Evolutionary conservation across 139 green algal genomes (phyloP).

Genomic region (Pleodorina starrii): DNA sequence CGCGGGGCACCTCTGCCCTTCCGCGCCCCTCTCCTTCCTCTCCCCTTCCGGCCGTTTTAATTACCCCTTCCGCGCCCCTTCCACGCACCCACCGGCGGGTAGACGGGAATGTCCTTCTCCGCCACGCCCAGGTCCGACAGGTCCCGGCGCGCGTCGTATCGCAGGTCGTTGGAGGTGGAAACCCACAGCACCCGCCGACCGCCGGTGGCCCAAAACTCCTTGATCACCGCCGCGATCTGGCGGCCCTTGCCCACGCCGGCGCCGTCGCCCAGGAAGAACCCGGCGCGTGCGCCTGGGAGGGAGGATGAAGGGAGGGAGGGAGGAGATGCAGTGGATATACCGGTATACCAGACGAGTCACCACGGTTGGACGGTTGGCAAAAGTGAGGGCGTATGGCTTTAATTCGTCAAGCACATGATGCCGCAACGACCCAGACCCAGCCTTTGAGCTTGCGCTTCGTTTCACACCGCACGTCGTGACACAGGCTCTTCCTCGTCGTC

Average conservation of each 20-base stretch:
- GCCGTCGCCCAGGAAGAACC: conserved; percentile 92
- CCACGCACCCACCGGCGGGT: conserved; percentile 62
- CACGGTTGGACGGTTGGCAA: too few species aligned
- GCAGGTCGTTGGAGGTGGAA: conserved; percentile 79
- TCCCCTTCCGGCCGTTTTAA: neutral
- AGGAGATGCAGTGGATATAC: neutral
- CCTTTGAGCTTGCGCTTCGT: too few species aligned
- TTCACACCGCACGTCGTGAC: too few species aligned
- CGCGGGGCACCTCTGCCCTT: too few species aligned
- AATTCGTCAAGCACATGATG: too few species aligned
- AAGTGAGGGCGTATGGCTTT: too few species aligned
- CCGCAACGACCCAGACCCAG: too few species aligned
- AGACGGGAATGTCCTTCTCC: conserved; percentile 71
- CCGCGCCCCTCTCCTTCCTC: neutral
- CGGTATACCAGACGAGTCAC: too few species aligned
- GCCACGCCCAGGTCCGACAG: conserved; percentile 76
- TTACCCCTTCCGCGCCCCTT: neutral
- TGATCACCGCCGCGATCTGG: conserved; percentile 75
- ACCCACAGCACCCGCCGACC: conserved; percentile 82
- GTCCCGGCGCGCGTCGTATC: conserved; percentile 85
- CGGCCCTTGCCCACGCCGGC: conserved; percentile 91
- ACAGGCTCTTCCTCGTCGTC: too few species aligned
- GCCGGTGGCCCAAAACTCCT: conserved; percentile 71
- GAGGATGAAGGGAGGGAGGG: neutral
- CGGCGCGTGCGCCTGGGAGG: conserved; percentile 57